Evolutionary conservation across 2,329 filamentous ascomycete species (phyloP).

Genomic region (Aschersonia sp.): DNA sequence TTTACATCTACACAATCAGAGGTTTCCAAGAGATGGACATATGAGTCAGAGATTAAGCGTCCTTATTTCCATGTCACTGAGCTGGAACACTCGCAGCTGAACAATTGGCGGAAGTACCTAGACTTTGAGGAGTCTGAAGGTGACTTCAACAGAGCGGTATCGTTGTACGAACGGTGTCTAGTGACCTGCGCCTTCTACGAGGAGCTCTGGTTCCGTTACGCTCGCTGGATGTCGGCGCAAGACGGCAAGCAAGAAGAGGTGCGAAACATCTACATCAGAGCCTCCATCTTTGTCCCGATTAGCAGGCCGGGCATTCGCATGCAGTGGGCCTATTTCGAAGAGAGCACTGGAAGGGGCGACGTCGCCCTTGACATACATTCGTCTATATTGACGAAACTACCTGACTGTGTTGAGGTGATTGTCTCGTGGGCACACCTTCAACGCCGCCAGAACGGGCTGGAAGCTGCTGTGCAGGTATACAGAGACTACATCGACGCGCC

Average conservation of each 20-base stretch:
- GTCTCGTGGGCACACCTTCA: slow-evolving; percentile 77
- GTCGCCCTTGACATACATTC: slow-evolving; percentile 76
- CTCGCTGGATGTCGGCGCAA: slow-evolving; percentile 80
- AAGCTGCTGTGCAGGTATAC: slow-evolving; percentile 72
- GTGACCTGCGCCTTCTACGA: slow-evolving; percentile 92
- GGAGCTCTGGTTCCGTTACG: slow-evolving; percentile 97
- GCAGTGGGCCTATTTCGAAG: slow-evolving; percentile 91
- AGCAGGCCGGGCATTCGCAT: slow-evolving; percentile 71
- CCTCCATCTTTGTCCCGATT: slow-evolving; percentile 79
- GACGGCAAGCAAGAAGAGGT: slow-evolving; percentile 75
- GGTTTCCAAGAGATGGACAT: slow-evolving; percentile 87
- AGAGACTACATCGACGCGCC: slow-evolving; percentile 66
- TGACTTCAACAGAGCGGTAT: slow-evolving; percentile 58
- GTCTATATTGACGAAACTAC: slow-evolving; percentile 61
- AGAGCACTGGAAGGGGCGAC: slow-evolving; percentile 62
- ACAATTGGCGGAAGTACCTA: slow-evolving; percentile 90
- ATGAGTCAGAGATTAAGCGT: slow-evolving; percentile 86
- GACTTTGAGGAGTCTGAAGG: slow-evolving; percentile 89
- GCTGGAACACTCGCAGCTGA: slow-evolving; percentile 69
- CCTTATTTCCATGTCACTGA: slow-evolving; percentile 96
- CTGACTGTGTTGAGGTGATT: slow-evolving; percentile 77
- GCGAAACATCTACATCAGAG: slow-evolving; percentile 81
- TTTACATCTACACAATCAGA: slow-evolving; percentile 76
- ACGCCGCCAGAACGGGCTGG: slow-evolving; percentile 68
- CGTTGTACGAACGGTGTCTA: slow-evolving; percentile 86